phyloP scores from a whole-genome alignment of 2,329 filamentous ascomycete genomes.

The Tolypocladium paradoxum region DNA sequence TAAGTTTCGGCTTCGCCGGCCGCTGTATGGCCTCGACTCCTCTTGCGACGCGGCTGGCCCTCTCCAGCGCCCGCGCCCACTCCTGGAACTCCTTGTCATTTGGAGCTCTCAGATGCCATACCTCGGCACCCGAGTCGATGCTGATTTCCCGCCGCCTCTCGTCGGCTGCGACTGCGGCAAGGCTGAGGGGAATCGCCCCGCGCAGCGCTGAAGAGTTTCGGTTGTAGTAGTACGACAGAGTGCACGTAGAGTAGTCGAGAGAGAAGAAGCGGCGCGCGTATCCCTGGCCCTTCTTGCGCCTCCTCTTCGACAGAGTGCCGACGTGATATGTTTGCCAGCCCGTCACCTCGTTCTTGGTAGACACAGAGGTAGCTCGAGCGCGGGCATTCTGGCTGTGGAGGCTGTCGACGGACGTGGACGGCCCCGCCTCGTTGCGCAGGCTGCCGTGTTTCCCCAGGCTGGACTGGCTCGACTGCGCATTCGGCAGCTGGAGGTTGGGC shows the following conservation, averaged over 20 bases:
- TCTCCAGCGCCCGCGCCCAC: constrained; percentile 80
- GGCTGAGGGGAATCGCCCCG: constrained; percentile 81
- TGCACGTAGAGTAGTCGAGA: constrained; percentile 86
- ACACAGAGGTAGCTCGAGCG: constrained; percentile 36
- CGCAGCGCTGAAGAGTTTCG: constrained; percentile 85
- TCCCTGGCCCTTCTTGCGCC: constrained; percentile 87
- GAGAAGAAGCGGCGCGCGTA: constrained; percentile 93
- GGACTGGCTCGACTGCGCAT: constrained; percentile 31
- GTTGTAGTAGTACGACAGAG: constrained; percentile 92
- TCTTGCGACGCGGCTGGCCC: constrained; percentile 58
- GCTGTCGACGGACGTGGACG: constrained; percentile 50
- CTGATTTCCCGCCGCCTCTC: constrained; percentile 84
- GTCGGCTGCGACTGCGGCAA: constrained; percentile 85
- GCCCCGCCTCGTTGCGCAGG: constrained; percentile 30
- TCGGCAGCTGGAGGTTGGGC: constrained; percentile 40
- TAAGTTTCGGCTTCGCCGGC: constrained; percentile 14
- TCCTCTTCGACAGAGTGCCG: constrained; percentile 77
- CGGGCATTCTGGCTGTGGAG: constrained; percentile 39
- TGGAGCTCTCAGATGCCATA: constrained; percentile 84
- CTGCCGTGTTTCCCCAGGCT: constrained; percentile 40
- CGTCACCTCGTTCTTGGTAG: constrained; percentile 40
- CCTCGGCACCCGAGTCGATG: constrained; percentile 91
- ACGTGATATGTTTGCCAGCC: constrained; percentile 56
- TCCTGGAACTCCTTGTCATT: constrained; percentile 77
- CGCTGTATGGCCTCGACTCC: constrained; percentile 32